Percentiles rank a stretch among this genome's conserved stretches.
These are phyloP conservation scores for Purpureocillium takamizusanense DNA, from an alignment of 2,329 filamentous ascomycete species.

Conservation along the genomic window DNA sequence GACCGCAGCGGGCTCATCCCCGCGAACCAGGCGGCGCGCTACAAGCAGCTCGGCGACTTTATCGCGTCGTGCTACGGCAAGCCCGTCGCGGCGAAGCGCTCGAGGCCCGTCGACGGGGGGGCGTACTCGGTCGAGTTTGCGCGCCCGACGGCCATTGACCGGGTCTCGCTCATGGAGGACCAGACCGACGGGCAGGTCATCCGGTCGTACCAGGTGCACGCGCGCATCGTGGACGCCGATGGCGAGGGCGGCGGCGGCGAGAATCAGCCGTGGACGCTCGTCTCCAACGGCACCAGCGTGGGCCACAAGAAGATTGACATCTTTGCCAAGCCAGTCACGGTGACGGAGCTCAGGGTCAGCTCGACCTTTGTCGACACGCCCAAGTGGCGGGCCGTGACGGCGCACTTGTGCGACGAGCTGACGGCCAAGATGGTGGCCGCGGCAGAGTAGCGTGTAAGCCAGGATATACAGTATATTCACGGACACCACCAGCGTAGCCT, in stretches of 20 bases:
- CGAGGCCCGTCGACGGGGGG: not conserved
- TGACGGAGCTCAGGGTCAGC: constrained; percentile 13
- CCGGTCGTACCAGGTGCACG: constrained; percentile 13
- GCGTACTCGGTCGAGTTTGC: constrained; percentile 7
- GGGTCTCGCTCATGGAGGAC: constrained; percentile 16
- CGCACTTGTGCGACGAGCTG: constrained; percentile 11
- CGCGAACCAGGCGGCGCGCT: constrained; percentile 11
- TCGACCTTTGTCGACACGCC: constrained; percentile 14
- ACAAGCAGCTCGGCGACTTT: constrained; percentile 15
- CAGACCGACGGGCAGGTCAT: constrained; percentile 15
- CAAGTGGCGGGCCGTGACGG: constrained; percentile 12
- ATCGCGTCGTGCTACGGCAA: constrained; percentile 5
- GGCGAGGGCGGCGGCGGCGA: constrained; percentile 3
- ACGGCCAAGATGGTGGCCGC: not conserved
- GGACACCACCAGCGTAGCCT: too few relatives aligned
- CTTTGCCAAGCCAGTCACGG: constrained; percentile 8
- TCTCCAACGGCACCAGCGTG: constrained; percentile 14
- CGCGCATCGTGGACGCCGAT: constrained; percentile 2
- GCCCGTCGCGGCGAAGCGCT: not conserved
- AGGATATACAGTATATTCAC: too few relatives aligned
- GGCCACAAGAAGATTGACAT: constrained; percentile 16
- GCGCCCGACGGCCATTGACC: constrained; percentile 10
- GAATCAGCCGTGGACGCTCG: constrained; percentile 9
- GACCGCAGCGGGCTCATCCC: constrained; percentile 14
- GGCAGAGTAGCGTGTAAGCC: too few relatives aligned